Evolutionary conservation across 257 asterid species (phyloP), one percentile per base, ranked within the genome.

Genomic region (Solanum sitiens): DNA sequence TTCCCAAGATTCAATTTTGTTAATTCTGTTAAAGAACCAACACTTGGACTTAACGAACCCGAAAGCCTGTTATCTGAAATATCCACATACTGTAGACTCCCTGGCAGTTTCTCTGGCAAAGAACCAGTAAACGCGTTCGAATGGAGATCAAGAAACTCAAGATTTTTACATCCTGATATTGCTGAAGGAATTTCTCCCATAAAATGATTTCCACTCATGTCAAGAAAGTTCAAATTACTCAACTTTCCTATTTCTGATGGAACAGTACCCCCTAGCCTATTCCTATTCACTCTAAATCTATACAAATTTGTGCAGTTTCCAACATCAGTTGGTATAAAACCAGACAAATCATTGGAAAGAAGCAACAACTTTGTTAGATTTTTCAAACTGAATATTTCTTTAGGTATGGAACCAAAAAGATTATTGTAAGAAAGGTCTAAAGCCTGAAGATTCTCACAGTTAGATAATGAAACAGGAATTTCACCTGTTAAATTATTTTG

Each of bases 101-200:
- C 89, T 9, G 99, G 99, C 74, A 97, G 87, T 33, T 90, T 30
- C 35, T 93, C 92, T 25, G 99, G 99, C 37, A 97, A 83, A 86
- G 96, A 87, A 76, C 99, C 97, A 30, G 91, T 89, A 30, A 97
- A 53, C 23, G 90, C 94, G 83, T 97, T 97, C 3, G 96, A 91
- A 80, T 94, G 99, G 77, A 97, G 95, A 92, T 97, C 99, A 89
- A 97, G 99, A 94, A 97, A 97, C 91, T 95, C 95, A 5, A 97
- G 99, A 63, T 87, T 91, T 68, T 89, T 92, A 40, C 98, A 95
- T 2, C 92, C 93, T 3, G 98, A 92, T 72, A 97, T 87, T 11
- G 99, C 87, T 56, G 92, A 90, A 27, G 99, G 98, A 79, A 96
- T 91, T 68, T 86, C 89, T 37, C 99, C 99, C 74, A 91, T 92